A percentile compares a stretch with the other conserved stretches of the same genome.
Conservation (phyloP, 345 rosid genomes). For the Psidium friedrichsthalianum region DNA sequence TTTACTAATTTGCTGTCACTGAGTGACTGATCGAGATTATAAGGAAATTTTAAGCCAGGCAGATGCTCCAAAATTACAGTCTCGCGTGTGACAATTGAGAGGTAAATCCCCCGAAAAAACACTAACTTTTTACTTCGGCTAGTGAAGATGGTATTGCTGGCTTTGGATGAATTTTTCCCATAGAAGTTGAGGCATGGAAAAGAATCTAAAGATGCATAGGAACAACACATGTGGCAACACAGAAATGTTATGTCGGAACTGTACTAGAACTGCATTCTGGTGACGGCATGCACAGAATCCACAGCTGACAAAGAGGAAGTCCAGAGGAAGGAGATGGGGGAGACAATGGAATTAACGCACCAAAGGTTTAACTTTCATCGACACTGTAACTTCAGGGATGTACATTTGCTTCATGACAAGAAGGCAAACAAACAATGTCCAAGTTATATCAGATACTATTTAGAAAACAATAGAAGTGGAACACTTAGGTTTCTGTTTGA, state of each 20-base stretch:
- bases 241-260: slow-evolving; percentile 13
- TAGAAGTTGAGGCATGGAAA: slow-evolving; percentile 36
- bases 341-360: slow-evolving; percentile 27
- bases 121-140: not conserved
- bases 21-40: not conserved
- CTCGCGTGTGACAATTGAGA: not conserved
- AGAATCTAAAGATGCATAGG: slow-evolving; percentile 26
- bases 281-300: slow-evolving; percentile 6
- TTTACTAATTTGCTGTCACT: not conserved
- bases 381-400: not conserved
- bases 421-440: not conserved
- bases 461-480: not conserved
- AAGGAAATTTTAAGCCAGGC: not conserved
- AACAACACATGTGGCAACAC: slow-evolving; percentile 34
- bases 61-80: not conserved
- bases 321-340: slow-evolving; percentile 31
- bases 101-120: not conserved
- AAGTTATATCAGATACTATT: not conserved
- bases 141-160: slow-evolving; percentile 31
- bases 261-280: slow-evolving; percentile 16
- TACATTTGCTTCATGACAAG: not conserved
- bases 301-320: slow-evolving; percentile 14
- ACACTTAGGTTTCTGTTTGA: not conserved
- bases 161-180: slow-evolving; percentile 32
- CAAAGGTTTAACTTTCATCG: not conserved